These are phyloP conservation scores for Nothophaeocryptopus gaeumannii DNA, from an alignment of 2,329 filamentous ascomycete species.

Conservation along the genomic window DNA sequence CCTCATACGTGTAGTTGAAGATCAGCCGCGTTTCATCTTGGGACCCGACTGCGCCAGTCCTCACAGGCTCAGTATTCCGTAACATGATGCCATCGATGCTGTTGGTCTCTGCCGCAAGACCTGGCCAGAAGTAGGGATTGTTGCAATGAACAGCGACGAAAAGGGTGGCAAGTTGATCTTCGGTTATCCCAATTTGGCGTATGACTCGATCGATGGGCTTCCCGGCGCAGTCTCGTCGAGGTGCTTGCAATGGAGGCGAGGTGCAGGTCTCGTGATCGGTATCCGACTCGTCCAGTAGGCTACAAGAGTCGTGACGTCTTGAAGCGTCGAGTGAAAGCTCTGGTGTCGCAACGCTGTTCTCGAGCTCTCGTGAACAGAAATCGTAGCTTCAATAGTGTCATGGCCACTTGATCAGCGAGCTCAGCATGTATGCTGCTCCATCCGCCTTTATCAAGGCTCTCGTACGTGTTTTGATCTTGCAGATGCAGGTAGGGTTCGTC, in stretches of 20 bases:
- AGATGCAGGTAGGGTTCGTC: constrained; percentile 6
- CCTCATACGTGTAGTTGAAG: constrained; percentile 2
- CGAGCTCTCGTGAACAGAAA: constrained; percentile 1
- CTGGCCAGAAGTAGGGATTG: constrained; percentile 13
- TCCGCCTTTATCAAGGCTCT: neutral
- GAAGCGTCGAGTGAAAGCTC: too few relatives aligned
- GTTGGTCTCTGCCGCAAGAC: neutral
- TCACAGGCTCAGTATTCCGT: neutral
- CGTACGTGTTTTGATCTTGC: constrained; percentile 4
- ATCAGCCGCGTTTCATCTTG: constrained; percentile 3
- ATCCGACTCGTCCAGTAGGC: neutral
- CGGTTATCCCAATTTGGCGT: neutral
- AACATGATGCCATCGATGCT: too few relatives aligned
- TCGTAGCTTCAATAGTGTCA: constrained; percentile 9
- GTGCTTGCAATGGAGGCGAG: neutral
- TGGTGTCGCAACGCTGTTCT: neutral
- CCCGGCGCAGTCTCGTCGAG: neutral
- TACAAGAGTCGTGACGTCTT: too few relatives aligned
- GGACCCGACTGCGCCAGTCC: neutral
- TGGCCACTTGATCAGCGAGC: neutral
- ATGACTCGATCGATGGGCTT: neutral
- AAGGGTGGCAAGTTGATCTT: constrained; percentile 2
- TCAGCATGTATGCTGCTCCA: neutral
- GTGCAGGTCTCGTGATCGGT: constrained; percentile 1
- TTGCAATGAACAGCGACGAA: neutral